Evolutionary conservation across 108 stramenopile genomes (phyloP).

Genomic region (Fistulifera pelliculosa): DNA sequence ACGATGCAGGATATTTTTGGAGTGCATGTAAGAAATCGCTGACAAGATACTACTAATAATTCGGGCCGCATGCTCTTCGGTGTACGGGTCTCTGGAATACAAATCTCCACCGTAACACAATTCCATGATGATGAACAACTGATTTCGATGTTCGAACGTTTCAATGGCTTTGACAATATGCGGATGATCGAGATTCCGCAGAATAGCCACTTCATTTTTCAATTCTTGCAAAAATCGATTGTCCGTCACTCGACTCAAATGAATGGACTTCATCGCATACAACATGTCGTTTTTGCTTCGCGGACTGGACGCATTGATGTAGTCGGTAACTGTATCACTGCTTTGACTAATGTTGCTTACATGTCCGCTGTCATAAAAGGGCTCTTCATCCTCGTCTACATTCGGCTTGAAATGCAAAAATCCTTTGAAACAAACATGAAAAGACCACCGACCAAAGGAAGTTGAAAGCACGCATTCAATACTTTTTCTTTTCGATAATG

Average conservation of each 20-base stretch:
- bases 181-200: constrained; percentile 82
- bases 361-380: not conserved
- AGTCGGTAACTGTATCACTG: not conserved
- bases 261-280: constrained; percentile 67
- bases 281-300: constrained; percentile 1
- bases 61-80: constrained; percentile 47
- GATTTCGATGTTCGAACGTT: constrained; percentile 47
- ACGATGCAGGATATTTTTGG: constrained; percentile 70
- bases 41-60: constrained; percentile 35
- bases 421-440: constrained; percentile 15
- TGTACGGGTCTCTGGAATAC: constrained; percentile 71
- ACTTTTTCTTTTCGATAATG: constrained; percentile 18
- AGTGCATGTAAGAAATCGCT: constrained; percentile 83
- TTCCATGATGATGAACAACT: constrained; percentile 29
- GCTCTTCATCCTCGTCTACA: not conserved
- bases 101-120: constrained; percentile 85
- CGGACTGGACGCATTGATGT: constrained; percentile 17
- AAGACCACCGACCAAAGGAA: constrained; percentile 23
- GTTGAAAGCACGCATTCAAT: constrained; percentile 10
- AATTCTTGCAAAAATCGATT: constrained; percentile 26
- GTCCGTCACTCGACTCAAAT: constrained; percentile 37
- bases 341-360: not conserved
- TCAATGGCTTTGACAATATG: constrained; percentile 83
- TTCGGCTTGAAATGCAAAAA: not conserved
- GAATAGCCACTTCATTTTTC: constrained; percentile 76